phyloP scores from a whole-genome alignment of 345 rosid species.

The Luvunga scandens region DNA sequence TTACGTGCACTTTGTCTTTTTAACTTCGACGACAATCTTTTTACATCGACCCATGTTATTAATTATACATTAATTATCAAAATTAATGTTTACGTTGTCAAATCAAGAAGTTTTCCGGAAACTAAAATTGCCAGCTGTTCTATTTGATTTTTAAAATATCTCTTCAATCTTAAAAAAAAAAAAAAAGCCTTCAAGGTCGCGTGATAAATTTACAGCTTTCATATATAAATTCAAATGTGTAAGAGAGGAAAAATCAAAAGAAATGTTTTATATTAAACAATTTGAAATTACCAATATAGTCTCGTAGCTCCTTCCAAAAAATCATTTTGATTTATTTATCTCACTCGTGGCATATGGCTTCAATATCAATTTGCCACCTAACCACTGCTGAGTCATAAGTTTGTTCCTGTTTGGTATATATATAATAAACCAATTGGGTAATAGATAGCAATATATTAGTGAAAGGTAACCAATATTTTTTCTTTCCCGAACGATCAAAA shows the following conservation, averaged over 20 bases:
- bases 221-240: too few relatives aligned
- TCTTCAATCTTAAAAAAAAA: not conserved
- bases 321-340: too few relatives aligned
- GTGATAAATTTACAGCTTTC: not conserved
- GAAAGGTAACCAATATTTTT: not conserved
- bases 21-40: not conserved
- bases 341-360: not conserved
- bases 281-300: too few relatives aligned
- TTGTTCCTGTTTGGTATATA: not conserved
- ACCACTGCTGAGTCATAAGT: not conserved
- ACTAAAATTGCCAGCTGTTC: not conserved
- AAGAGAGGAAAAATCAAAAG: too few relatives aligned
- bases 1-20: not conserved
- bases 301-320: too few relatives aligned
- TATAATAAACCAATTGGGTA: not conserved
- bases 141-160: not conserved
- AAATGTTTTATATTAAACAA: too few relatives aligned
- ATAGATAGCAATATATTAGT: not conserved
- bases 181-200: not conserved
- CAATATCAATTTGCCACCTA: not conserved
- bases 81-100: not conserved
- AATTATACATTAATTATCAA: not conserved
- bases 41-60: not conserved
- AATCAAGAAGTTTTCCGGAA: slow-evolving; percentile 10
- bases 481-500: too few relatives aligned